Evolutionary conservation across 495 filamentous ascomycete species (phyloP).

Genomic region (Talaromyces proteolyticus): DNA sequence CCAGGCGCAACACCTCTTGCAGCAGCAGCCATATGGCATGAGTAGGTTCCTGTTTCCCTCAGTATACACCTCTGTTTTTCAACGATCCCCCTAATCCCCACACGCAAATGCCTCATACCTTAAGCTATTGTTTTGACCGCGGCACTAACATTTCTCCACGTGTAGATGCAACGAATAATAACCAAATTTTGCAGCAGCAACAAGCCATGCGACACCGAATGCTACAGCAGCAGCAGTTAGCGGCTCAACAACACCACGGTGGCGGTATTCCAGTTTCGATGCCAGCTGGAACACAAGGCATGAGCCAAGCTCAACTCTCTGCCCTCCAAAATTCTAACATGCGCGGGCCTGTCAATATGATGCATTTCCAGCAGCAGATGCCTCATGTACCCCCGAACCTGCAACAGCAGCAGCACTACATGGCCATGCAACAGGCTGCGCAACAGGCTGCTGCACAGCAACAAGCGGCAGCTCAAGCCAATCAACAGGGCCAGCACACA

Average conservation of each 20-base stretch:
- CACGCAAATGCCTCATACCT: too few species aligned
- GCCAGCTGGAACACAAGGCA: conserved; percentile 53
- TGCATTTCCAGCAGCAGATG: conserved; percentile 45
- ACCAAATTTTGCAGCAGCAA: conserved; percentile 43
- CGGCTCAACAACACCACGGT: conserved; percentile 44
- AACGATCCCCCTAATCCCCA: too few species aligned
- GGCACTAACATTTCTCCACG: conserved; percentile 2
- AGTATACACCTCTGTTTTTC: too few species aligned
- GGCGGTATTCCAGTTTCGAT: conserved; percentile 45
- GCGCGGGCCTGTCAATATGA: conserved; percentile 30
- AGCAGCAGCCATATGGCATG: conserved; percentile 31
- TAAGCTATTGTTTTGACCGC: too few species aligned
- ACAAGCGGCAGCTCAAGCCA: conserved; percentile 25
- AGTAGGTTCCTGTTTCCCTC: conserved; percentile 1
- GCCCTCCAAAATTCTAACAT: conserved; percentile 49
- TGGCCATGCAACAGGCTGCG: conserved; percentile 32
- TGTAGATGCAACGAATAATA: conserved; percentile 44
- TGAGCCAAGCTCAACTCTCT: conserved; percentile 50
- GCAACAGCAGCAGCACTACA: conserved; percentile 37
- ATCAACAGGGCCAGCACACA: conserved; percentile 39
- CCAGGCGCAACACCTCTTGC: conserved; percentile 51
- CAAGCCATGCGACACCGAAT: conserved; percentile 31
- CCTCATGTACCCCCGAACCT: conserved; percentile 49
- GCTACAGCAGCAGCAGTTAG: conserved; percentile 36
- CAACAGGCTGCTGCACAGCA: conserved; percentile 27